Evolutionary conservation across 2,329 filamentous ascomycete species (phyloP), one percentile per base, ranked within the genome.

Genomic region (Pseudogymnoascus pannorum): DNA sequence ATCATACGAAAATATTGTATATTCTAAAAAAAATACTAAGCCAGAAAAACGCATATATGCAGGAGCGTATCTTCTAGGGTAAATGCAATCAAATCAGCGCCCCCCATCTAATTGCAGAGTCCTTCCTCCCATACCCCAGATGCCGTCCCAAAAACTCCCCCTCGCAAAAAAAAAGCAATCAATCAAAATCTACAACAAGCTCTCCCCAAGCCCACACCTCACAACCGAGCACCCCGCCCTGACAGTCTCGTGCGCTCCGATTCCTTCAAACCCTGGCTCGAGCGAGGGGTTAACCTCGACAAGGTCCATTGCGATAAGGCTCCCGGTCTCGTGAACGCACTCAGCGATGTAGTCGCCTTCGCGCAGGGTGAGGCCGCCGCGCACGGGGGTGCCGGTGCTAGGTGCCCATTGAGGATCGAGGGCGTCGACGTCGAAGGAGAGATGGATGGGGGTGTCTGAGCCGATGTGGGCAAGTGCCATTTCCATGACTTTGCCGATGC

Each of bases 381-480:
- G 84, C 31, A 99, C 94, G 0, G 94, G 92, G 3, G 94, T 97
- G 16, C 94, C 94, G 0, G 94, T 99, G 75, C 90, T 94, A 22
- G 94, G 94, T 38, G 94, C 94, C 88, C 91, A 97, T 82, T 92
- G 88, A 26, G 94, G 94, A 75, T 99, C 94, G 63, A 97, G 82
- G 22, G 92, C 94, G 74, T 99, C 94, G 67, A 99, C 91, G 73
- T 99, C 94, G 70, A 99, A 97, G 36, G 91, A 96, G 63, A 99
- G 84, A 75, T 99, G 94, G 72, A 99, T 97, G 42, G 94, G 94
- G 0, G 92, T 97, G 73, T 97, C 94, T 71, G 80, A 85, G 68
- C 94, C 94, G 67, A 97, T 96, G 79, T 97, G 92, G 31, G 88
- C 93, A 60, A 99, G 82, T n/a, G 93, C 93, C 93, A 97, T 96